Percentiles rank a stretch among this genome's conserved stretches.
Evolutionary conservation across 2,329 filamentous ascomycete genomes (phyloP).

Genomic region (Aspergillus sojae): DNA sequence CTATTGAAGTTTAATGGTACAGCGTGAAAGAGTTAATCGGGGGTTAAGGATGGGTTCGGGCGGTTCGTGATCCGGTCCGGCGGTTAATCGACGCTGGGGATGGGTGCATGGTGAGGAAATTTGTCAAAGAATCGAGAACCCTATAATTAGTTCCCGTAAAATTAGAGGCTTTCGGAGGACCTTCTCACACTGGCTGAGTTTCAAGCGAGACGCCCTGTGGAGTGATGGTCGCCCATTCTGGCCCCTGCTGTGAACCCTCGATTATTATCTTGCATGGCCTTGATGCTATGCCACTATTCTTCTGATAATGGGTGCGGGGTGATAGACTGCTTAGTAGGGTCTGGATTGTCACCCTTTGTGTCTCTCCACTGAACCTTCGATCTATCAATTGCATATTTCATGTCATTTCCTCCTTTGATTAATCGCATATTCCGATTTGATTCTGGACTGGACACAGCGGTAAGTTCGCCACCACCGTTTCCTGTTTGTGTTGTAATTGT

Average conservation of each 20-base stretch:
- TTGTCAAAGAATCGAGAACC: not conserved
- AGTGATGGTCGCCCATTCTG: not conserved
- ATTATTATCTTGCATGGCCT: too few species aligned
- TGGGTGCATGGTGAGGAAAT: not conserved
- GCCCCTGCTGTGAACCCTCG: not conserved
- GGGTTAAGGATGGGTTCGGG: not conserved
- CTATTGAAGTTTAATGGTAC: not conserved
- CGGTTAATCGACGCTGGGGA: not conserved
- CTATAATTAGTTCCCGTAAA: constrained; percentile 1
- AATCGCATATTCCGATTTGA: not conserved
- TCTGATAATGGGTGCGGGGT: not conserved
- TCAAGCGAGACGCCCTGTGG: constrained; percentile 4
- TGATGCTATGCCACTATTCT: too few species aligned
- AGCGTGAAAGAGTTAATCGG: not conserved
- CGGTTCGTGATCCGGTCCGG: not conserved
- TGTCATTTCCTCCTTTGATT: not conserved
- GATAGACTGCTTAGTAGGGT: not conserved
- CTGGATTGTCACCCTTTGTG: not conserved
- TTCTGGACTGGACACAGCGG: not conserved
- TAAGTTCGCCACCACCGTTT: not conserved
- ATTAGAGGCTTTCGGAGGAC: not conserved
- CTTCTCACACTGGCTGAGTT: not conserved
- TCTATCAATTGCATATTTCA: not conserved
- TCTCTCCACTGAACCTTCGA: not conserved
- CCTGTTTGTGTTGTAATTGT: not conserved